Conservation (phyloP, 768 basidiomycete genomes). For the Mycena venus region DNA sequence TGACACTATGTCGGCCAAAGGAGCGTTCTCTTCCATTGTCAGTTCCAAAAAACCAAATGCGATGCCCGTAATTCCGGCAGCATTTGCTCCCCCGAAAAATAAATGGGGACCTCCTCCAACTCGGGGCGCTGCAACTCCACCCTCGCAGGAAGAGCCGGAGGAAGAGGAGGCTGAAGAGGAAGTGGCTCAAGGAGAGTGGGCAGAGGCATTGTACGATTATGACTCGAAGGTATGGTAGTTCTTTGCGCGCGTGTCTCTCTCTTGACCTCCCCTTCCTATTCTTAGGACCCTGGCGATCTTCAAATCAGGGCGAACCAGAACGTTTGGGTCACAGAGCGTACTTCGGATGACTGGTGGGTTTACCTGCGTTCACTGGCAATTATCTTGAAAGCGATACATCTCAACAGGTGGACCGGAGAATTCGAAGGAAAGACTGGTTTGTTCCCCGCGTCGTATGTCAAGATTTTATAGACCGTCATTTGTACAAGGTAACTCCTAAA, state of each 20-base stretch:
- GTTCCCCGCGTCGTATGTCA: constrained; percentile 80
- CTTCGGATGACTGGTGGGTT: constrained; percentile 83
- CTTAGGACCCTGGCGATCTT: constrained; percentile 79
- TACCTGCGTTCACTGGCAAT: not conserved
- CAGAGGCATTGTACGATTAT: constrained; percentile 84
- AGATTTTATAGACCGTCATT: constrained; percentile 55
- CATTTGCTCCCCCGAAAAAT: constrained; percentile 60
- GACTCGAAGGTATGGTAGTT: constrained; percentile 62
- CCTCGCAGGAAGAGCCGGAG: constrained; percentile 50
- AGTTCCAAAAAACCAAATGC: constrained; percentile 53
- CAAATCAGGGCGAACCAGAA: constrained; percentile 67
- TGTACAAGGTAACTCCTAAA: constrained; percentile 1
- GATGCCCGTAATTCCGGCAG: constrained; percentile 50
- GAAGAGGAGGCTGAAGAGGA: constrained; percentile 51
- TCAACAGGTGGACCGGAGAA: constrained; percentile 76
- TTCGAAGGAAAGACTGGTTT: constrained; percentile 69
- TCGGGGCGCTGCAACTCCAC: constrained; percentile 43
- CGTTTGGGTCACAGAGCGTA: constrained; percentile 73
- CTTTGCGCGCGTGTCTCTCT: not conserved
- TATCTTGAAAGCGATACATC: not conserved
- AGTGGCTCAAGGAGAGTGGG: constrained; percentile 75
- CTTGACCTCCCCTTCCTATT: constrained; percentile 8
- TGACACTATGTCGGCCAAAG: constrained; percentile 64
- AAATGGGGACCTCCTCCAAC: constrained; percentile 67
- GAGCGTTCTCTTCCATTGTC: constrained; percentile 62